phyloP scores from a whole-genome alignment of 2,329 filamentous ascomycete genomes.

The Tolypocladium tundrense region DNA sequence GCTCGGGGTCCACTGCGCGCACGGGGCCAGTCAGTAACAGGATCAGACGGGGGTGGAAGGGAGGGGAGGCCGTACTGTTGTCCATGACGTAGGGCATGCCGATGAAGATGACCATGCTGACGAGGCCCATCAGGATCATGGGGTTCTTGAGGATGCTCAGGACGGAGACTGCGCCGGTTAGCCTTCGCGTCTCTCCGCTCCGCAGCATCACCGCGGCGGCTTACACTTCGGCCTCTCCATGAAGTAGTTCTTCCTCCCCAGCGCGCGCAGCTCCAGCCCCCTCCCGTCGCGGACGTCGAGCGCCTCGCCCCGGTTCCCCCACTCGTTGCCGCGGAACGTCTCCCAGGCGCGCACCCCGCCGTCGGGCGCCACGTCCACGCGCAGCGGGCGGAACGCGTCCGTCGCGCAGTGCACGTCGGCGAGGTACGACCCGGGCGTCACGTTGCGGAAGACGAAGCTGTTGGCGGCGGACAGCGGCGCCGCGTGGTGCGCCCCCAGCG shows the following conservation, averaged over 20 bases:
- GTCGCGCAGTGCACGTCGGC: conserved; percentile 69
- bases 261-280: conserved; percentile 51
- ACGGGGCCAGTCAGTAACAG: neutral
- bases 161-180: conserved; percentile 52
- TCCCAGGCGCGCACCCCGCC: conserved; percentile 59
- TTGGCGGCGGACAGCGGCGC: conserved; percentile 59
- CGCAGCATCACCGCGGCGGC: conserved; percentile 20
- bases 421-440: conserved; percentile 66
- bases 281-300: conserved; percentile 29
- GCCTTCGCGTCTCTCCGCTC: neutral
- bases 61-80: conserved; percentile 62
- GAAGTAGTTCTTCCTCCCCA: conserved; percentile 64
- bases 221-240: conserved; percentile 65
- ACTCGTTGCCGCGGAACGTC: conserved; percentile 81
- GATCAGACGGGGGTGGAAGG: neutral
- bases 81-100: conserved; percentile 94
- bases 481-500: conserved; percentile 27
- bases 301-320: conserved; percentile 71
- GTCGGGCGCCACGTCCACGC: conserved; percentile 57
- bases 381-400: conserved; percentile 65
- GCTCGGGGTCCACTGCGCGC: conserved; percentile 83
- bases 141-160: conserved; percentile 81
- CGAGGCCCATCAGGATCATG: conserved; percentile 87
- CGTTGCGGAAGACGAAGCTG: conserved; percentile 65
- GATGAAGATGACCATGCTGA: conserved; percentile 74